phyloP scores from a whole-genome alignment of 805 yeast species.

The Priceomyces haplophilus region DNA sequence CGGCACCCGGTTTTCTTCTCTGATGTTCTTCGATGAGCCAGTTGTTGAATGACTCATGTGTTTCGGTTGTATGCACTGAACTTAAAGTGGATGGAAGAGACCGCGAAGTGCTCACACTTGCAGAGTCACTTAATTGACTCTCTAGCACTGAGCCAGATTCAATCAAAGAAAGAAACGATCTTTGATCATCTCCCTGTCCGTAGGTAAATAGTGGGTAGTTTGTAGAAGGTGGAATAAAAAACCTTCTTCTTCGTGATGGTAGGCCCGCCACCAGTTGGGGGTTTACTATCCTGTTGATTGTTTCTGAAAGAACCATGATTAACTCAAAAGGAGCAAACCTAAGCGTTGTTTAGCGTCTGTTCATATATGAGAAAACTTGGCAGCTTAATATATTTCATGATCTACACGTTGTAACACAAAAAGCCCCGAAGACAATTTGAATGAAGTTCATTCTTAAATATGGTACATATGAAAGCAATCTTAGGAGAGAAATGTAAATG shows the following conservation, averaged over 20 bases:
- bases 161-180: conserved; percentile 40
- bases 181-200: conserved; percentile 43
- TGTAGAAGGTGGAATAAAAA: conserved; percentile 45
- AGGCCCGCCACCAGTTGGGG: conserved; percentile 31
- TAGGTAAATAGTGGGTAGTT: conserved; percentile 40
- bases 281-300: conserved; percentile 40
- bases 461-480: no score
- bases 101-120: conserved; percentile 39
- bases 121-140: conserved; percentile 35
- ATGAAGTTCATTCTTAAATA: no score
- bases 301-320: conserved; percentile 38
- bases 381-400: no score
- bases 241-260: conserved; percentile 35
- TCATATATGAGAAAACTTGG: no score
- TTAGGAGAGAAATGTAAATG: not conserved
- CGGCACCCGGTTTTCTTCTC: conserved; percentile 27
- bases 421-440: no score
- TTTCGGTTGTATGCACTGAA: conserved; percentile 34
- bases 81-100: conserved; percentile 40
- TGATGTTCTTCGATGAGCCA: conserved; percentile 45
- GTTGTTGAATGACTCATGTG: conserved; percentile 39
- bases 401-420: no score
- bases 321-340: not conserved
- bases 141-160: conserved; percentile 33
- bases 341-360: not conserved